Conservation (phyloP, 208 protist genomes). For the Trypanosoma lewisi region DNA sequence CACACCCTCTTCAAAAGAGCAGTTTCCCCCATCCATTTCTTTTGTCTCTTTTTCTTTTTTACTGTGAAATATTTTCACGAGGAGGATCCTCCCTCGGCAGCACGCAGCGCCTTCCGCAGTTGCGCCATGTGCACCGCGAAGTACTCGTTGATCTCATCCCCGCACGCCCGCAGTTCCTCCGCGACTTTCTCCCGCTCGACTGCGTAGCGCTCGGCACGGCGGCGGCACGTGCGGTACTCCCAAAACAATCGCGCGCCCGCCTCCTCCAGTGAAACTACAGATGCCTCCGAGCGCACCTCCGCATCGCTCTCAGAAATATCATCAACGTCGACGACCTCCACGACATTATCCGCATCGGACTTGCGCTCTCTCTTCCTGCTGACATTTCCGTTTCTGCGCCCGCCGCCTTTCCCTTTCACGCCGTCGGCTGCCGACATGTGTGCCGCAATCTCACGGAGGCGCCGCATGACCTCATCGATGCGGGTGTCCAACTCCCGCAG, state of each 20-base stretch:
- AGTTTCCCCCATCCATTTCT: too few relatives aligned
- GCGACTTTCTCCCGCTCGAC: slow-evolving; percentile 31
- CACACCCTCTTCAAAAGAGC: too few relatives aligned
- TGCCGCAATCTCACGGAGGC: slow-evolving; percentile 36
- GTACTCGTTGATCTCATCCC: slow-evolving; percentile 20
- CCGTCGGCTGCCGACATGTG: slow-evolving; percentile 5
- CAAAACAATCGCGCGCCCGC: not conserved
- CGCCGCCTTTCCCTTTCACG: not conserved
- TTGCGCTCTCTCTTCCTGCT: too few relatives aligned
- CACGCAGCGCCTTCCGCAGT: slow-evolving; percentile 2
- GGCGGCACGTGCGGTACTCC: slow-evolving; percentile 13
- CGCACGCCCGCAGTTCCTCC: slow-evolving; percentile 25
- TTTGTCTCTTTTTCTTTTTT: too few relatives aligned
- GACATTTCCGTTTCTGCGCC: not conserved
- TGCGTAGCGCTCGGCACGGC: slow-evolving; percentile 17
- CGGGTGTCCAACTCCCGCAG: slow-evolving; percentile 58
- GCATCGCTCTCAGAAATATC: not conserved
- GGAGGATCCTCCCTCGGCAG: not conserved
- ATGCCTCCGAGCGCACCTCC: not conserved
- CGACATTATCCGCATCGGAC: too few relatives aligned
- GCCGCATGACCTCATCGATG: slow-evolving; percentile 52
- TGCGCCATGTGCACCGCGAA: slow-evolving; percentile 22
- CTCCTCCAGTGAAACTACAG: slow-evolving; percentile 13
- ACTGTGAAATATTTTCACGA: too few relatives aligned
- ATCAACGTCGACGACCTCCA: not conserved